A percentile compares a stretch with the other conserved stretches of the same genome.
phyloP scores from a whole-genome alignment of 2,329 filamentous ascomycete genomes.

The Epichloe scottii region DNA sequence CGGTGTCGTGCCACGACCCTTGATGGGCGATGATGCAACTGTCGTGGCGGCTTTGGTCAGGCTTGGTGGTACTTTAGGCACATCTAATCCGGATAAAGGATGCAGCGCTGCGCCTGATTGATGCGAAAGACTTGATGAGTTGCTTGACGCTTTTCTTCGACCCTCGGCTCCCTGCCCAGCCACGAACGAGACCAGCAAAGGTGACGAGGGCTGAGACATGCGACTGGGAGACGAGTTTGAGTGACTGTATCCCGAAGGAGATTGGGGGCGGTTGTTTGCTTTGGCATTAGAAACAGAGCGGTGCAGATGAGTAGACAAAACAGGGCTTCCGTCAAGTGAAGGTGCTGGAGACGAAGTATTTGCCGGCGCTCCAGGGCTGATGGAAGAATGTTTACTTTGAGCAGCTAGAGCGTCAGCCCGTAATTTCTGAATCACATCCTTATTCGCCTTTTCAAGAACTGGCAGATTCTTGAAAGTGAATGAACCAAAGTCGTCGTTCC shows the following conservation, averaged over 20 bases:
- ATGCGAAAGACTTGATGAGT: constrained; percentile 71
- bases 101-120: constrained; percentile 57
- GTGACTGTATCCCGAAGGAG: constrained; percentile 70
- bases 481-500: constrained; percentile 84
- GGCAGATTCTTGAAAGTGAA: constrained; percentile 97
- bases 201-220: constrained; percentile 54
- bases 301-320: constrained; percentile 68
- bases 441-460: constrained; percentile 94
- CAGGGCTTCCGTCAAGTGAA: constrained; percentile 72
- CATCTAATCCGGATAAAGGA: constrained; percentile 59
- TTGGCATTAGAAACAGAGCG: constrained; percentile 75
- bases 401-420: constrained; percentile 75
- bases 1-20: constrained; percentile 38
- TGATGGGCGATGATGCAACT: constrained; percentile 42
- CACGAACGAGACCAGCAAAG: constrained; percentile 91
- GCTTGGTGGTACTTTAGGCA: constrained; percentile 47
- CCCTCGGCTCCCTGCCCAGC: constrained; percentile 67
- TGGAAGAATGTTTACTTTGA: constrained; percentile 39
- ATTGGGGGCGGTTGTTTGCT: constrained; percentile 64
- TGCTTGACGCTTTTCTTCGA: constrained; percentile 83
- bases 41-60: constrained; percentile 49
- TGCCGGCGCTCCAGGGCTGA: constrained; percentile 30
- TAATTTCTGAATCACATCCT: constrained; percentile 94
- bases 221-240: constrained; percentile 79
- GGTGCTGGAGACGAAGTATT: constrained; percentile 48